Conservation (phyloP, 2,329 filamentous ascomycete species). For the Sclerotinia borealis region DNA sequence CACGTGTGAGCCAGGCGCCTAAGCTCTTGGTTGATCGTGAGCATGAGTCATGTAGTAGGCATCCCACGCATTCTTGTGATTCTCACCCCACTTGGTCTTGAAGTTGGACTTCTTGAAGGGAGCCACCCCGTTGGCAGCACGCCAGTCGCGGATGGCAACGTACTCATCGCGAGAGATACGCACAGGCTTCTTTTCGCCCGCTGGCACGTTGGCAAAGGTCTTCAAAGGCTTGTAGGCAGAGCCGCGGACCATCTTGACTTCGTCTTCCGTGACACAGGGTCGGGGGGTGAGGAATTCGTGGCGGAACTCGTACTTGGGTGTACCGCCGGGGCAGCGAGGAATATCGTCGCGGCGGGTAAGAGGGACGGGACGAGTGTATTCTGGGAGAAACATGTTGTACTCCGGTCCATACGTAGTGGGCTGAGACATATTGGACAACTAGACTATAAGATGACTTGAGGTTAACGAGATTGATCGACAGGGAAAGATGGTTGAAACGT, state of each 20-base stretch:
- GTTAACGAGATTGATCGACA: not conserved
- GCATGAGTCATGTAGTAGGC: not conserved
- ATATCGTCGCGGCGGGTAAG: not conserved
- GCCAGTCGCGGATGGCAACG: not conserved
- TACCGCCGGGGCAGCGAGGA: not conserved
- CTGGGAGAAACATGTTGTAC: not conserved
- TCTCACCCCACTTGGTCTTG: not conserved
- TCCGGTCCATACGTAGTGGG: too few relatives aligned
- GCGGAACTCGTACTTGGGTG: not conserved
- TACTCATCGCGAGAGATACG: not conserved
- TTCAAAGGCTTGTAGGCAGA: not conserved
- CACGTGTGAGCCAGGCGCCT: too few relatives aligned
- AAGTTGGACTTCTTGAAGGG: not conserved
- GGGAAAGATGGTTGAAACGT: not conserved
- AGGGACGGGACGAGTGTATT: too few relatives aligned
- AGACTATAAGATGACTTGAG: not conserved
- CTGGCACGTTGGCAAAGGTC: not conserved
- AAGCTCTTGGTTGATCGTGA: not conserved
- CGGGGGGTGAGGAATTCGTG: not conserved
- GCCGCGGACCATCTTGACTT: not conserved
- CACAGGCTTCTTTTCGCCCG: not conserved
- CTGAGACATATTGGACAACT: not conserved
- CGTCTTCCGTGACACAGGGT: not conserved
- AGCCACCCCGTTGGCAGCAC: not conserved
- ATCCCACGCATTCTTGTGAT: not conserved